Evolutionary conservation across 352 stramenopile genomes (phyloP).

Genomic region (Halophytophthora polymorphica): DNA sequence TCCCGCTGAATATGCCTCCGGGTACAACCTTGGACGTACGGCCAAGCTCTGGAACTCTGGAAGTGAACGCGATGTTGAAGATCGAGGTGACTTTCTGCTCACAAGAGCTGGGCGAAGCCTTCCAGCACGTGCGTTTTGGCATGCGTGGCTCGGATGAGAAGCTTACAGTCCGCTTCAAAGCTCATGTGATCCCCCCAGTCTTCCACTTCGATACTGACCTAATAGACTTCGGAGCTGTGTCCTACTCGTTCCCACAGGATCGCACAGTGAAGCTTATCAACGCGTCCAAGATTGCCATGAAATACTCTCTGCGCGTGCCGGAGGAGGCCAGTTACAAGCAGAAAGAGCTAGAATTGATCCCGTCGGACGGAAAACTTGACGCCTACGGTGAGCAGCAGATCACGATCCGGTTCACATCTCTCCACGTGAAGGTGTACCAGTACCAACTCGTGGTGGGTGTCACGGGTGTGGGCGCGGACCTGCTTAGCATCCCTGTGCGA

Average conservation of each 20-base stretch:
- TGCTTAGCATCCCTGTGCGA: conserved; percentile 87
- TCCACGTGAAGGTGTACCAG: conserved; percentile 90
- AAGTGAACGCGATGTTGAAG: conserved; percentile 78
- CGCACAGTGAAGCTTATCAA: conserved; percentile 86
- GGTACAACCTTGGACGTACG: conserved; percentile 40
- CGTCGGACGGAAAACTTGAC: conserved; percentile 66
- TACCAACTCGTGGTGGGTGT: conserved; percentile 92
- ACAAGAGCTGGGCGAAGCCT: conserved; percentile 84
- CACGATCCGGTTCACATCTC: conserved; percentile 82
- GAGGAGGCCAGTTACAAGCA: conserved; percentile 90
- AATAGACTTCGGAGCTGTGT: conserved; percentile 91
- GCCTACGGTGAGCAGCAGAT: conserved; percentile 84
- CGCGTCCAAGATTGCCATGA: conserved; percentile 92
- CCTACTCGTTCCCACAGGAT: conserved; percentile 88
- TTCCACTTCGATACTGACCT: conserved; percentile 90
- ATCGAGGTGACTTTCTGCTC: conserved; percentile 88
- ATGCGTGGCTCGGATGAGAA: conserved; percentile 88
- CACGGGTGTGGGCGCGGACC: conserved; percentile 82
- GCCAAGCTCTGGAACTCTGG: conserved; percentile 52
- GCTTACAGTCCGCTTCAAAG: conserved; percentile 81
- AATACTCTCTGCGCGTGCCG: conserved; percentile 87
- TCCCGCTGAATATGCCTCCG: conserved; percentile 34
- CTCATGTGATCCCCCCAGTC: conserved; percentile 90
- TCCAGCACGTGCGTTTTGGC: conserved; percentile 78
- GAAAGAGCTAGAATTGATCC: conserved; percentile 89